These are phyloP conservation scores for Astrothelium macrocarpum DNA, from an alignment of 495 filamentous ascomycete genomes.

Conservation along the genomic window DNA sequence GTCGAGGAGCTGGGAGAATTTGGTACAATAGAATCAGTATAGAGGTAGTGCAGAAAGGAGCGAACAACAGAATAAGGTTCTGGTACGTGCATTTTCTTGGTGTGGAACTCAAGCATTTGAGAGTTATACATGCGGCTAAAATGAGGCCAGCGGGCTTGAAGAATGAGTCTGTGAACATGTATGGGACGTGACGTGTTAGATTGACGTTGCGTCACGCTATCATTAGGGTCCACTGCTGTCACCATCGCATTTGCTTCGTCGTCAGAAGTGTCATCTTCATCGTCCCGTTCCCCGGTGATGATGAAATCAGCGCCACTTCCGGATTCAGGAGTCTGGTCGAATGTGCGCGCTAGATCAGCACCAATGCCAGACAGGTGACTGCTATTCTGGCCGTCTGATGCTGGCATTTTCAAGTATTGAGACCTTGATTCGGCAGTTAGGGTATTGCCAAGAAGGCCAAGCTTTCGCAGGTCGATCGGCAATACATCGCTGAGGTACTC, in stretches of 20 bases:
- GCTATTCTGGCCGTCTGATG: constrained; percentile 39
- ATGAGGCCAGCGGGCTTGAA: constrained; percentile 93
- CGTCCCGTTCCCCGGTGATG: constrained; percentile 67
- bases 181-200: constrained; percentile 73
- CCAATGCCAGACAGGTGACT: constrained; percentile 57
- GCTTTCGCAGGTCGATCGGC: constrained; percentile 76
- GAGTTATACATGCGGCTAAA: constrained; percentile 82
- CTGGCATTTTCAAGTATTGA: constrained; percentile 46
- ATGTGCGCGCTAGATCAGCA: constrained; percentile 70
- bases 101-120: constrained; percentile 95
- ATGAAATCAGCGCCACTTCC: constrained; percentile 78
- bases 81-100: constrained; percentile 92
- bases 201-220: constrained; percentile 28
- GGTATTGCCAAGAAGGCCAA: constrained; percentile 78
- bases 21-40: constrained; percentile 74
- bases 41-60: constrained; percentile 90
- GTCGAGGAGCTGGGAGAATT: neutral
- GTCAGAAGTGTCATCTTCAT: constrained; percentile 43
- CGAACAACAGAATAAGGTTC: constrained; percentile 92
- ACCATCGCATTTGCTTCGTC: constrained; percentile 45
- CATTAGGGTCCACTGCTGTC: constrained; percentile 31
- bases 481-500: constrained; percentile 92
- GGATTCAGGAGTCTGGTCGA: constrained; percentile 67
- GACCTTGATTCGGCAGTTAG: constrained; percentile 49
- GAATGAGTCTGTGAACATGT: constrained; percentile 83